phyloP scores from a whole-genome alignment of 2,329 filamentous ascomycete genomes.

The Ophiostoma fasciatum region DNA sequence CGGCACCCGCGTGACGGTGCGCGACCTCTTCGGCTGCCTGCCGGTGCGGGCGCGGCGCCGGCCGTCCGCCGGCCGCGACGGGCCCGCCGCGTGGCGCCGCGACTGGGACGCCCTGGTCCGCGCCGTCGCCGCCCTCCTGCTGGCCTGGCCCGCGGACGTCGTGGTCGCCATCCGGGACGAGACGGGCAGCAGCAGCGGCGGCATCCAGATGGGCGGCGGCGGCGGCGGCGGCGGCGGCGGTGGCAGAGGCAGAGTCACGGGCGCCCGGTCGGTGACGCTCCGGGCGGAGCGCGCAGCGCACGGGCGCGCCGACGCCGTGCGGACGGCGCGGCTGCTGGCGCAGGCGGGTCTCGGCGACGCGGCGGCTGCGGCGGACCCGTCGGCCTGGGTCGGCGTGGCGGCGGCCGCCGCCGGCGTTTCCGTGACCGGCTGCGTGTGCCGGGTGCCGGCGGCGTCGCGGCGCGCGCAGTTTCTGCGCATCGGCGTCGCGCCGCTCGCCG shows the following conservation, averaged over 20 bases:
- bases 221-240: too few species aligned
- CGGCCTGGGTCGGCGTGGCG: conserved; percentile 55
- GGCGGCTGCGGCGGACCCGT: conserved; percentile 28
- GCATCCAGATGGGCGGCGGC: too few species aligned
- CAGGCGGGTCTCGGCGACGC: conserved; percentile 51
- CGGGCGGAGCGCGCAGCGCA: background rate
- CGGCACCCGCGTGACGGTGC: conserved; percentile 63
- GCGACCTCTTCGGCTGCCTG: conserved; percentile 78
- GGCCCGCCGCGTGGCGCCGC: conserved; percentile 24
- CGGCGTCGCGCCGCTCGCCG: conserved; percentile 50
- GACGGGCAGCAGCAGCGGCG: conserved; percentile 19
- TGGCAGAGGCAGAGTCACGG: too few species aligned
- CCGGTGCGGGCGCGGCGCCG: conserved; percentile 80
- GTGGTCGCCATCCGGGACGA: conserved; percentile 44
- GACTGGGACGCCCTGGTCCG: conserved; percentile 51
- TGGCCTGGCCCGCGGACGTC: conserved; percentile 49
- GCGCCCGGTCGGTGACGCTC: too few species aligned
- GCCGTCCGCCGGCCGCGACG: conserved; percentile 28
- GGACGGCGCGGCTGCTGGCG: conserved; percentile 38
- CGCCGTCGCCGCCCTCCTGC: conserved; percentile 46
- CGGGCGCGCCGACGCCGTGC: conserved; percentile 11
- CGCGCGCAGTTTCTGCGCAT: conserved; percentile 69
- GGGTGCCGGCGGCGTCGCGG: conserved; percentile 54
- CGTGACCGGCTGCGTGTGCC: conserved; percentile 57
- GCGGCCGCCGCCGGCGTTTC: conserved; percentile 47